A percentile compares a stretch with the other conserved stretches of the same genome.
Conservation (phyloP, 257 asterid genomes). For the Lycium barbarum region DNA sequence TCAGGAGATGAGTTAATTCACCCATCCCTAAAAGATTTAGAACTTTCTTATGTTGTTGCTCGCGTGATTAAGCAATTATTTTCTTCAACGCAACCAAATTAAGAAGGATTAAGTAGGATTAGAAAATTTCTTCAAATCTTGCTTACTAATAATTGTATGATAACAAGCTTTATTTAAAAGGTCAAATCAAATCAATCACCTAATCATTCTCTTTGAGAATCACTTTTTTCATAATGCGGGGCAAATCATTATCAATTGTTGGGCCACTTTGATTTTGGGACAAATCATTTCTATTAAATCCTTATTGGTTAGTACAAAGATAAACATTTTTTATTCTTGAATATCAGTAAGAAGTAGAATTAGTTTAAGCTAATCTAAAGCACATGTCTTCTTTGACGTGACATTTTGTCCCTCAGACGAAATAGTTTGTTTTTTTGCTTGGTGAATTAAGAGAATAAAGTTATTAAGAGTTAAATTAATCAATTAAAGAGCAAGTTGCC, state of each 20-base stretch:
- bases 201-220: conserved; percentile 40
- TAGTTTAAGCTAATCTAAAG: conserved; percentile 25
- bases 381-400: conserved; percentile 24
- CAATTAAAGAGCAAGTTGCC: not conserved
- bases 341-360: conserved; percentile 14
- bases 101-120: not conserved
- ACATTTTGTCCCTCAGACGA: conserved; percentile 21
- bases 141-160: not conserved
- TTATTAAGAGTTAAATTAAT: not conserved
- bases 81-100: not conserved
- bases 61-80: not conserved
- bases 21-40: not conserved
- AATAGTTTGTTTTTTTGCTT: not conserved
- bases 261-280: conserved; percentile 21
- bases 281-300: conserved; percentile 14
- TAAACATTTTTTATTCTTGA: not conserved
- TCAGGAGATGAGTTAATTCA: not conserved
- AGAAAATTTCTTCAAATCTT: not conserved
- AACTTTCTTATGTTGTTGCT: not conserved
- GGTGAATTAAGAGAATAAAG: not conserved
- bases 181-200: conserved; percentile 42
- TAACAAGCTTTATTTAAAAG: not conserved
- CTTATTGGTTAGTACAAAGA: not conserved
- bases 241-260: not conserved
- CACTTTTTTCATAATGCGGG: not conserved